These are phyloP conservation scores for Erigeron philadelphicus DNA, from an alignment of 140 eudicot species.

Conservation along the genomic window DNA sequence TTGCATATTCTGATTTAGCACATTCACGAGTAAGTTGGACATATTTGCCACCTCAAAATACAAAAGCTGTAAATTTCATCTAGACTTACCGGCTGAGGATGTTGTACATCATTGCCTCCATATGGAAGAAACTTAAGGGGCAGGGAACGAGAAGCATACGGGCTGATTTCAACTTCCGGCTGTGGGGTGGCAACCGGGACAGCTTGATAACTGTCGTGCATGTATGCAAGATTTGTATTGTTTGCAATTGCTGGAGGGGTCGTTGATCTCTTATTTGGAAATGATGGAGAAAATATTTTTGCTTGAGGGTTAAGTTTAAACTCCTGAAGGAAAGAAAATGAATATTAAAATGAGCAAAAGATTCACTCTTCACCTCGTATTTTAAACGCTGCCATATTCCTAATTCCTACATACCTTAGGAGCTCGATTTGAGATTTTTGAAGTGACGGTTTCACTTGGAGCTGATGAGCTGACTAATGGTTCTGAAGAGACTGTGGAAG, in stretches of 20 bases:
- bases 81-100: constrained; percentile 63
- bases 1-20: background rate
- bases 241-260: constrained; percentile 47
- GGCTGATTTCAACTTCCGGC: constrained; percentile 54
- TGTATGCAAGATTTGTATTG: constrained; percentile 41
- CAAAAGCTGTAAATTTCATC: background rate
- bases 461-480: constrained; percentile 33
- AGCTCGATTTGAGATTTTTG: constrained; percentile 40
- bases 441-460: constrained; percentile 35
- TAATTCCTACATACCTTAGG: constrained; percentile 45
- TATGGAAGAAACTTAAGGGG: constrained; percentile 59
- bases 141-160: constrained; percentile 43
- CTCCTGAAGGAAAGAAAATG: constrained; percentile 35
- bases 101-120: constrained; percentile 51
- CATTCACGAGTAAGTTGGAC: background rate
- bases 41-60: background rate
- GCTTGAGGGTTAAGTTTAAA: constrained; percentile 92
- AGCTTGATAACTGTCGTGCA: constrained; percentile 37
- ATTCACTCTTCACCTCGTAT: background rate
- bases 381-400: constrained; percentile 4
- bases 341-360: constrained; percentile 1
- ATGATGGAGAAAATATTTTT: constrained; percentile 72
- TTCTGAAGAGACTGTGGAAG: constrained; percentile 25
- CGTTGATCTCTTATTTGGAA: constrained; percentile 48
- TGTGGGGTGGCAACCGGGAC: constrained; percentile 42